Conservation (phyloP, 1,284 basidiomycete species). For the Quambalaria eucalypti region DNA sequence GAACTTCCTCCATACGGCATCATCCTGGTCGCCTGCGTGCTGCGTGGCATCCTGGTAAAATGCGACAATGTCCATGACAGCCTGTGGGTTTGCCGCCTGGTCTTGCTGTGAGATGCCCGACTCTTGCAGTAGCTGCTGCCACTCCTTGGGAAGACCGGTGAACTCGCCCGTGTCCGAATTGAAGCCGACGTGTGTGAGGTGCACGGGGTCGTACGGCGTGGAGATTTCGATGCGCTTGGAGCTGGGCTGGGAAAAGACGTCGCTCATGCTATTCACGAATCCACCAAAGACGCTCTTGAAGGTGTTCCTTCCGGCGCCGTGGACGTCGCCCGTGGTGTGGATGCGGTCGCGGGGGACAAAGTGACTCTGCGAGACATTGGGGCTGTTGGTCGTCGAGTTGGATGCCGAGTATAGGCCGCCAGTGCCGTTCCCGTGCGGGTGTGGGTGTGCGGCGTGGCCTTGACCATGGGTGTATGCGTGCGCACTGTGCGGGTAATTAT, state of each 20-base stretch:
- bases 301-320: constrained; percentile 16
- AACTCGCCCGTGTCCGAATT: constrained; percentile 96
- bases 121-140: constrained; percentile 94
- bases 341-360: too few species aligned
- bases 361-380: too few species aligned
- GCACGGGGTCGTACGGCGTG: constrained; percentile 96
- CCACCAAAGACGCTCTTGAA: constrained; percentile 48
- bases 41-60: constrained; percentile 76
- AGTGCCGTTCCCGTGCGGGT: too few species aligned
- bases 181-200: constrained; percentile 98
- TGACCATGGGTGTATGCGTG: too few species aligned
- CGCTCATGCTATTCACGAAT: constrained; percentile 47
- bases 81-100: constrained; percentile 96
- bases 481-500: too few species aligned
- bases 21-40: constrained; percentile 34
- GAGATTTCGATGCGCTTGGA: constrained; percentile 81
- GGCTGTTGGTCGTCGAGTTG: too few species aligned
- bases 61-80: constrained; percentile 96
- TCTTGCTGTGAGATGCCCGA: constrained; percentile 88
- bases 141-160: constrained; percentile 85
- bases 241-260: constrained; percentile 68
- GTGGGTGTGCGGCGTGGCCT: too few species aligned
- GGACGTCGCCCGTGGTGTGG: too few species aligned
- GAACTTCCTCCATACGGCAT: constrained; percentile 47
- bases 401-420: too few species aligned